Evolutionary conservation across 805 yeast genomes (phyloP).

Genomic region (Zygotorulaspora chibaensis): DNA sequence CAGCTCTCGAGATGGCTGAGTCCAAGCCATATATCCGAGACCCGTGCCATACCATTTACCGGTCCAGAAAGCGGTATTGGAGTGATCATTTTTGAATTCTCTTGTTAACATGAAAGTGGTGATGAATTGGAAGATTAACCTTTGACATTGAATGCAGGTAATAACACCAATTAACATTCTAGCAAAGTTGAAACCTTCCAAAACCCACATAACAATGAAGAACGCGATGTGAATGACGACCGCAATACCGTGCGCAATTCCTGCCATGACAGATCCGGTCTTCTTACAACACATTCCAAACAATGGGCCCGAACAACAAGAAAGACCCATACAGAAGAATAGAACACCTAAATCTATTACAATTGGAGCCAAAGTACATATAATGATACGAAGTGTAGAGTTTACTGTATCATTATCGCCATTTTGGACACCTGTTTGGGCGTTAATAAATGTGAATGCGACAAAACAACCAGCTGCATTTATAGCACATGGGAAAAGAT

Average conservation of each 20-base stretch:
- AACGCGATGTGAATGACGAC: slow-evolving; percentile 81
- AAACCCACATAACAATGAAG: slow-evolving; percentile 95
- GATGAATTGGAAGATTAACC: slow-evolving; percentile 79
- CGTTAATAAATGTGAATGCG: slow-evolving; percentile 77
- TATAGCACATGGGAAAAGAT: slow-evolving; percentile 62
- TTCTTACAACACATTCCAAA: slow-evolving; percentile 93
- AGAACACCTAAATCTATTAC: slow-evolving; percentile 84
- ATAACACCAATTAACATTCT: slow-evolving; percentile 83
- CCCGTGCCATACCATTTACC: slow-evolving; percentile 98
- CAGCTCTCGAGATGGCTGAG: slow-evolving; percentile 95
- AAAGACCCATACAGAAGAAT: slow-evolving; percentile 68
- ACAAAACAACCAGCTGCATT: slow-evolving; percentile 77
- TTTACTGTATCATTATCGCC: slow-evolving; percentile 51
- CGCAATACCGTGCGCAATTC: slow-evolving; percentile 91
- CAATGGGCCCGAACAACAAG: slow-evolving; percentile 97
- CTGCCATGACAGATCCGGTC: slow-evolving; percentile 94
- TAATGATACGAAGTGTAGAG: slow-evolving; percentile 64
- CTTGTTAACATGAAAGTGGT: slow-evolving; percentile 78
- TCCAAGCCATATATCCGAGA: slow-evolving; percentile 87
- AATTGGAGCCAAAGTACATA: slow-evolving; percentile 87
- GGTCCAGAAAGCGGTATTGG: slow-evolving; percentile 99
- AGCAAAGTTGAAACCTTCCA: slow-evolving; percentile 86
- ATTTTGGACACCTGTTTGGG: slow-evolving; percentile 74
- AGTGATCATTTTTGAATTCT: slow-evolving; percentile 92
- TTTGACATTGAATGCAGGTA: slow-evolving; percentile 81